Percentiles rank a stretch among this genome's conserved stretches.
phyloP scores from a whole-genome alignment of 2,329 filamentous ascomycete species.

The Zymoseptoria crescenta region DNA sequence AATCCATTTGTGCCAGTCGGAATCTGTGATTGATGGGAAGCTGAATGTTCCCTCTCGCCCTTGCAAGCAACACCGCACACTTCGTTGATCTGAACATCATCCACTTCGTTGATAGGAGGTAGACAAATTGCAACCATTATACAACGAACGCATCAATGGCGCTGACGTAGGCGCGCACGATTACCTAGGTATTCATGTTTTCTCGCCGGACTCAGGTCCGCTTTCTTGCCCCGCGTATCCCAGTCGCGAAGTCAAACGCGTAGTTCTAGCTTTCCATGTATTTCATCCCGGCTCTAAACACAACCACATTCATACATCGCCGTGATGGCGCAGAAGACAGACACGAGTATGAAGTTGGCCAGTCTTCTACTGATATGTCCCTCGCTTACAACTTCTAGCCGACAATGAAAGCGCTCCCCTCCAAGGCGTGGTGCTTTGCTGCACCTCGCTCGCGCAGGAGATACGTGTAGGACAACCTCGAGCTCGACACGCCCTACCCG shows the following conservation, averaged over 20 bases:
- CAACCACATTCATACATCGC: not conserved
- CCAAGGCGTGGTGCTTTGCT: constrained; percentile 26
- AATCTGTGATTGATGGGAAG: too few species aligned
- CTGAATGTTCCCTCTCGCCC: too few species aligned
- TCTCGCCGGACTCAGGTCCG: not conserved
- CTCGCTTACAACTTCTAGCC: not conserved
- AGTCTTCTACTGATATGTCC: not conserved
- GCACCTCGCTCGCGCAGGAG: constrained; percentile 28
- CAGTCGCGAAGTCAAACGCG: not conserved
- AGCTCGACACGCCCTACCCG: constrained; percentile 1
- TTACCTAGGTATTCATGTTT: not conserved
- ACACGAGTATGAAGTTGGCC: not conserved
- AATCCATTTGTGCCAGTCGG: too few species aligned
- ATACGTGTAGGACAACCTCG: constrained; percentile 20
- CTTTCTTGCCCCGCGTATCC: not conserved
- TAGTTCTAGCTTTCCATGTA: not conserved
- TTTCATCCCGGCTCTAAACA: not conserved
- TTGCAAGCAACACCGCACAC: too few species aligned
- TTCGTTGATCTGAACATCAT: too few species aligned
- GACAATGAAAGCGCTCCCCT: constrained; percentile 12
- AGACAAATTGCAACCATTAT: too few species aligned
- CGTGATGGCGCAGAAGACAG: constrained; percentile 6
- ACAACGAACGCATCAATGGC: not conserved
- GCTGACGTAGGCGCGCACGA: not conserved
- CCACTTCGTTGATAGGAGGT: too few species aligned